Base-by-base conservation (phyloP, 176 grass and related monocot species). In the Typha latifolia region DNA sequence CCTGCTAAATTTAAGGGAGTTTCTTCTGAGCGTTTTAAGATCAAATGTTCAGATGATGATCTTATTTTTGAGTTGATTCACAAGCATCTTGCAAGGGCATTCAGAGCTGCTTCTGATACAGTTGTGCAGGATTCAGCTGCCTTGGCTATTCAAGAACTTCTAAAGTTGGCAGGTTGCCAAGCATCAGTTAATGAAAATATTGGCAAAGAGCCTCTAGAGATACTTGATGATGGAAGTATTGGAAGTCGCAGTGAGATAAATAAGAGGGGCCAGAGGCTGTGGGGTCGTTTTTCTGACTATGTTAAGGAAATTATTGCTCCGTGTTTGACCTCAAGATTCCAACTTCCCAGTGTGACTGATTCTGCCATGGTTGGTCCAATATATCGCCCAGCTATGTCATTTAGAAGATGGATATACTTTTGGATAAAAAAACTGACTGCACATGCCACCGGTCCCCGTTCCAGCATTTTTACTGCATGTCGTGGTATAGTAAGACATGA, bases 41-140 rank as follows among this genome's bases (percentile, higher is more conserved):
- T 96, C 75, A 82, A 96, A 74, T 96, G 92, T 79, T 96, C 92
- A 81, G 92, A 96, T 3, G 88, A 96, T 86, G 92, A 96, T 82
- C 85, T 96, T 56, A 96, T 91, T 79, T 96, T 91, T 82, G 92
- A 96, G 77, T 96, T 96, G 72, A 96, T 96, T 73, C 72, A 91
- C 74, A 96, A 91, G 64, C 92, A 96, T 89, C 82, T 96, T 74
- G 87, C 92, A 74, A 88, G 88, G 62, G 82, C 92, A 72, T 96
- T 96, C 84, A 90, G 88, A 80, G 88, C 85, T 74, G 88, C 92
- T 82, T 83, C 85, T 78, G 88, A 86, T 67, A 96, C 92, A 47
- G 79, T 80, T 32, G 85, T 91, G 68, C 88, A 96, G 67, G 92
- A 96, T 81, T 86, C 92, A 71, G 92, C 92, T 72, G 92, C 92